Percentiles rank a stretch among this genome's conserved stretches.
phyloP scores from a whole-genome alignment of 1,284 basidiomycete species.

The Phenoliferia sp. region DNA sequence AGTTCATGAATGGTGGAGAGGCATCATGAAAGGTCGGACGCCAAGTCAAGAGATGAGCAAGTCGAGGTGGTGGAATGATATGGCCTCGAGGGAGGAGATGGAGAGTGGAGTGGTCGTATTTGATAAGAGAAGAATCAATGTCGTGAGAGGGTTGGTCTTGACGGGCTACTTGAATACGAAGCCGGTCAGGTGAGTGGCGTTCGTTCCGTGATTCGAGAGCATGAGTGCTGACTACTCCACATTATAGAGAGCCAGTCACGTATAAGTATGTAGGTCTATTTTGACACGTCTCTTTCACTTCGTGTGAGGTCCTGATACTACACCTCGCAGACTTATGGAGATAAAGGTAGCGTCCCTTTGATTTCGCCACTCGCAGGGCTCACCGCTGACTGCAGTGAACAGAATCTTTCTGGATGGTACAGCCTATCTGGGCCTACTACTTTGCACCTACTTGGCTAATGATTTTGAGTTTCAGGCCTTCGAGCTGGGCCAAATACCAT shows the following conservation, averaged over 20 bases:
- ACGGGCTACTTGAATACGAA: constrained; percentile 25
- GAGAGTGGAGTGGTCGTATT: constrained; percentile 33
- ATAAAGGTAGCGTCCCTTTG: not conserved
- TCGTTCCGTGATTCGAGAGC: not conserved
- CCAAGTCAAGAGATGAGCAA: constrained; percentile 17
- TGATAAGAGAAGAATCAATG: constrained; percentile 8
- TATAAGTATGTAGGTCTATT: constrained; percentile 25
- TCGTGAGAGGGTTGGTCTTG: constrained; percentile 7
- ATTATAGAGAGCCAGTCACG: constrained; percentile 22
- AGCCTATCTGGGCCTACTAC: no score
- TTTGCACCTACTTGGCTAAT: no score
- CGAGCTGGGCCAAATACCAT: constrained; percentile 21
- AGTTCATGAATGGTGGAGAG: constrained; percentile 30
- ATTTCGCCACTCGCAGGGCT: not conserved
- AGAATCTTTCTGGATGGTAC: constrained; percentile 31
- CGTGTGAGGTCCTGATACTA: not conserved
- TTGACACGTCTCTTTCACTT: not conserved
- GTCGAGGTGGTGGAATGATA: constrained; percentile 23
- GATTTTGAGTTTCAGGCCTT: constrained; percentile 9
- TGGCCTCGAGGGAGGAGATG: constrained; percentile 30
- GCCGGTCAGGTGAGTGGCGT: not conserved
- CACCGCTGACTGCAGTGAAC: constrained; percentile 16
- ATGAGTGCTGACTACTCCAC: not conserved
- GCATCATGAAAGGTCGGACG: constrained; percentile 22
- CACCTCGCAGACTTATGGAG: constrained; percentile 1